These are phyloP conservation scores for Quercus aquifolioides DNA, from an alignment of 306 rosid genomes.

Conservation along the genomic window DNA sequence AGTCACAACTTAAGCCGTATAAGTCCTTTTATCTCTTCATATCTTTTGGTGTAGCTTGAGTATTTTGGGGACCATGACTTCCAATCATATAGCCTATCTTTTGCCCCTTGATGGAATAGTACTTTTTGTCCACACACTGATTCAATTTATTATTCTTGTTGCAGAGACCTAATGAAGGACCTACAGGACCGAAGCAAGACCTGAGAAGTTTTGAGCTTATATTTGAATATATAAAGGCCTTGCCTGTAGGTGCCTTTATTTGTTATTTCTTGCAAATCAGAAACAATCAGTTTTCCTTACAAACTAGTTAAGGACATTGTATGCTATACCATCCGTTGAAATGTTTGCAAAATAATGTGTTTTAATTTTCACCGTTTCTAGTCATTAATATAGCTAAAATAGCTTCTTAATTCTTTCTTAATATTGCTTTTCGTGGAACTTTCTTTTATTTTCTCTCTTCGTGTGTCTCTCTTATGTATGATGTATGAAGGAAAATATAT, in stretches of 20 bases:
- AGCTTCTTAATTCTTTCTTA: neutral
- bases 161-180: slow-evolving; percentile 69
- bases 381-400: neutral
- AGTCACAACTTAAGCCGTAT: neutral
- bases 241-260: slow-evolving; percentile 64
- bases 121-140: slow-evolving; percentile 15
- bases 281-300: neutral
- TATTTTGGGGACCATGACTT: neutral
- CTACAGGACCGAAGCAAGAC: slow-evolving; percentile 56
- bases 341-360: neutral
- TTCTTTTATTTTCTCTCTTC: too few species aligned
- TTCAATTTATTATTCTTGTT: slow-evolving; percentile 30
- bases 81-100: neutral
- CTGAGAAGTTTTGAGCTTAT: slow-evolving; percentile 88
- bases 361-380: neutral
- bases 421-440: too few species aligned
- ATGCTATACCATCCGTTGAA: neutral
- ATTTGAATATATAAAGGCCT: slow-evolving; percentile 88
- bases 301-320: slow-evolving; percentile 15
- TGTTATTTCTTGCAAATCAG: slow-evolving; percentile 14
- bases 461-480: neutral
- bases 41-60: neutral
- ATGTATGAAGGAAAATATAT: neutral
- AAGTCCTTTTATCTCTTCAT: neutral
- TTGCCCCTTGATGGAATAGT: neutral